Conservation (phyloP, 768 basidiomycete genomes). For the Chalciporus sphaerocephalus region DNA sequence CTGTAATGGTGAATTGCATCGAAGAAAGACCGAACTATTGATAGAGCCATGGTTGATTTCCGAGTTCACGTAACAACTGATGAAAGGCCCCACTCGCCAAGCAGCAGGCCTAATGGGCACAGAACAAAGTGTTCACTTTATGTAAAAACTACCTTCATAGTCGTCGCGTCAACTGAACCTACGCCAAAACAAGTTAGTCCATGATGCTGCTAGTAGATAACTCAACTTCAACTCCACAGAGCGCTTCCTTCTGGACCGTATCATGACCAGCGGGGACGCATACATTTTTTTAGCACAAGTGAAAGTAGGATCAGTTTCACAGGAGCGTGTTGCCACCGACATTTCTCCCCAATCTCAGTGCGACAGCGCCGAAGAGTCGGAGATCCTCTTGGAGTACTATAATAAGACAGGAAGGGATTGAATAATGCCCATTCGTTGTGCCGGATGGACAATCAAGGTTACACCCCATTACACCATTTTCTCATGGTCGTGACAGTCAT, state of each 20-base stretch:
- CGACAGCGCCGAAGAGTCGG: neutral
- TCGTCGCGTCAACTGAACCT: neutral
- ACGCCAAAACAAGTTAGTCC: too few relatives aligned
- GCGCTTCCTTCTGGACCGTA: too few relatives aligned
- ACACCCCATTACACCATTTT: neutral
- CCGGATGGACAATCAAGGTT: neutral
- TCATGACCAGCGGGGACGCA: neutral
- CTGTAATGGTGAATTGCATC: neutral
- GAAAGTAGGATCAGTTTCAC: neutral
- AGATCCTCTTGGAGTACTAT: neutral
- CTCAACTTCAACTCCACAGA: neutral
- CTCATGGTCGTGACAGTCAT: neutral
- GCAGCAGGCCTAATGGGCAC: constrained; percentile 3
- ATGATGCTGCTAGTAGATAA: too few relatives aligned
- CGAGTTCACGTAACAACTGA: constrained; percentile 1
- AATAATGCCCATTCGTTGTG: neutral
- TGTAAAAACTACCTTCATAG: neutral
- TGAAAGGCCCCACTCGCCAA: neutral
- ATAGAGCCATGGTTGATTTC: neutral
- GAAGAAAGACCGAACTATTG: constrained; percentile 5
- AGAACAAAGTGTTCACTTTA: neutral
- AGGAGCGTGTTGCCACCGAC: neutral
- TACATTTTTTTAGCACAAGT: neutral
- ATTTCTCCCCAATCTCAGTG: neutral
- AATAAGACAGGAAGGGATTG: neutral